phyloP scores from a whole-genome alignment of 176 grass and related monocot genomes.

The Dactylis glomerata region DNA sequence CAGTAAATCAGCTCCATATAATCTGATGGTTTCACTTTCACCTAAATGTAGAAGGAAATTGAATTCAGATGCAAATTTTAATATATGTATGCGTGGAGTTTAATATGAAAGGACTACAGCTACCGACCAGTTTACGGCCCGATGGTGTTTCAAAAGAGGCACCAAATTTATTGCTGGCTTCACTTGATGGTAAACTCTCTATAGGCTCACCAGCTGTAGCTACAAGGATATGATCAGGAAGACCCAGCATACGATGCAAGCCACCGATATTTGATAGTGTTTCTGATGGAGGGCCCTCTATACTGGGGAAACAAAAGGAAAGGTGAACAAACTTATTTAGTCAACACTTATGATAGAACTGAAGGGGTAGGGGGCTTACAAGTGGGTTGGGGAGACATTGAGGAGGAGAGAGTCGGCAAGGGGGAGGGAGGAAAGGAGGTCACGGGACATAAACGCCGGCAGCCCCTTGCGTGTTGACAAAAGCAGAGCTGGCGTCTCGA shows the following conservation, averaged over 20 bases:
- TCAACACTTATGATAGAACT: neutral
- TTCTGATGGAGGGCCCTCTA: slow-evolving; percentile 58
- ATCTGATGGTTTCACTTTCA: slow-evolving; percentile 74
- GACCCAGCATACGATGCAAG: slow-evolving; percentile 67
- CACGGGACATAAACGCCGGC: slow-evolving; percentile 65
- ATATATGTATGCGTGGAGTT: slow-evolving; percentile 6
- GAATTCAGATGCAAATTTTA: neutral
- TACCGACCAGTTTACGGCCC: slow-evolving; percentile 67
- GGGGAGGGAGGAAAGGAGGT: slow-evolving; percentile 67
- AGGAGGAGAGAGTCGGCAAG: slow-evolving; percentile 73
- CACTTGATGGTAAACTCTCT: slow-evolving; percentile 72
- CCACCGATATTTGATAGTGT: slow-evolving; percentile 72
- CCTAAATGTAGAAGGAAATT: slow-evolving; percentile 27
- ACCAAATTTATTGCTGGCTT: slow-evolving; percentile 66
- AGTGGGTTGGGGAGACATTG: slow-evolving; percentile 80
- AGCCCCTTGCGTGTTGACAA: slow-evolving; percentile 74
- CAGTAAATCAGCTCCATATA: slow-evolving; percentile 88
- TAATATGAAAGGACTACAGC: neutral
- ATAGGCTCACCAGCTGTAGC: slow-evolving; percentile 78
- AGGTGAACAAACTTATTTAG: neutral
- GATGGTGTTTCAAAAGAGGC: slow-evolving; percentile 85
- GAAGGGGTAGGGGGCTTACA: slow-evolving; percentile 45
- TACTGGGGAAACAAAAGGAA: slow-evolving; percentile 38
- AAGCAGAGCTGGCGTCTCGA: slow-evolving; percentile 77
- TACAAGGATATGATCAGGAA: slow-evolving; percentile 68